Conservation (phyloP, 1,139 yeast genomes). For the Saccharomyces hybrid region DNA sequence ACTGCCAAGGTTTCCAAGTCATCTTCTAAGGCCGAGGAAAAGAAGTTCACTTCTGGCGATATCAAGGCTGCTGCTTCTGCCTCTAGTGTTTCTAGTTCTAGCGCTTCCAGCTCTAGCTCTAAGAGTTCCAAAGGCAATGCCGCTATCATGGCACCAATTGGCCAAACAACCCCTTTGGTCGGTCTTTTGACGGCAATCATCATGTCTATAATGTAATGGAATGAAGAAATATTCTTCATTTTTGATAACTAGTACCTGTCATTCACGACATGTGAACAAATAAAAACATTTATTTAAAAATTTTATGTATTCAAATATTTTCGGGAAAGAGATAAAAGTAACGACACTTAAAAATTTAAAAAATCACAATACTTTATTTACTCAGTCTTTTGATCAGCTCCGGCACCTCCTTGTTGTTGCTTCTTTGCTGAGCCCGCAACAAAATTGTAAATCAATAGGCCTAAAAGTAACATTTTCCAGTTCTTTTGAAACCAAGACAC, state of each 20-base stretch:
- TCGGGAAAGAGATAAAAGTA: not conserved
- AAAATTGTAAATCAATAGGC: conserved; percentile 20
- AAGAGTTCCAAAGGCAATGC: conserved; percentile 28
- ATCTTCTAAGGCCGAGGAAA: conserved; percentile 28
- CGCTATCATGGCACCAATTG: conserved; percentile 27
- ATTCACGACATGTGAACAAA: not conserved
- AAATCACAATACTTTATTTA: not conserved
- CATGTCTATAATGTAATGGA: not conserved
- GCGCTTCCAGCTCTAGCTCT: conserved; percentile 2
- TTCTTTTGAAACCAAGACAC: conserved; percentile 25
- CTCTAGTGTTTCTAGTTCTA: conserved; percentile 3
- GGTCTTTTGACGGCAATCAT: conserved; percentile 50
- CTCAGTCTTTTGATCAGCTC: not conserved
- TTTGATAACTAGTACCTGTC: not conserved
- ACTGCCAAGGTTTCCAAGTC: conserved; percentile 30
- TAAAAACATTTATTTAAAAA: not conserved
- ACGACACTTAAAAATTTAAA: not conserved
- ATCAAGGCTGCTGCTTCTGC: conserved; percentile 20
- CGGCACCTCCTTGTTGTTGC: conserved; percentile 1
- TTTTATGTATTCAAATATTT: not conserved
- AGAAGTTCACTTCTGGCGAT: conserved; percentile 18
- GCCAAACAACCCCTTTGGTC: conserved; percentile 44
- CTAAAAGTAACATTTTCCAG: conserved; percentile 27
- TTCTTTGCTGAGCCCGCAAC: conserved; percentile 4
- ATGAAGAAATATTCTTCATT: not conserved